phyloP scores from a whole-genome alignment of 1,284 basidiomycete genomes.

The Heliocybe sulcata region DNA sequence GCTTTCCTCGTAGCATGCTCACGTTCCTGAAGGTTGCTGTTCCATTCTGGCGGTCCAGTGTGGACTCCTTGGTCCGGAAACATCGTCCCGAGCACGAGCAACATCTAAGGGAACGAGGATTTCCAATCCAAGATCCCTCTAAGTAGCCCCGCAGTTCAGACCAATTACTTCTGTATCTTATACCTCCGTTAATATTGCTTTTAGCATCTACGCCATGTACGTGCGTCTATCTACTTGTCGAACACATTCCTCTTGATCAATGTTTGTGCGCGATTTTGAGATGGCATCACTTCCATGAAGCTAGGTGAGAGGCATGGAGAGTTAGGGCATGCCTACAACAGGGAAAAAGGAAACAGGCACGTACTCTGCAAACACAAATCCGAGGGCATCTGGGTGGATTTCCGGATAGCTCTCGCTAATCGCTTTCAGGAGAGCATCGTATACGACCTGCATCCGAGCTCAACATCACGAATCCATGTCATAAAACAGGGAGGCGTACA shows the following conservation, averaged over 20 bases:
- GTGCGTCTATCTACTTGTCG: background rate
- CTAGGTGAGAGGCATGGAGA: background rate
- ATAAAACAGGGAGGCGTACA: slow-evolving; percentile 27
- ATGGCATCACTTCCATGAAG: background rate
- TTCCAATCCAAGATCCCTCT: background rate
- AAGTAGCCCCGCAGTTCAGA: too few species aligned
- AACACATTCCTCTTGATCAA: background rate
- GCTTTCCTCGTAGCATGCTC: too few species aligned
- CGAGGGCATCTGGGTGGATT: slow-evolving; percentile 54
- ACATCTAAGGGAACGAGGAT: background rate
- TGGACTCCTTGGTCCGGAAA: background rate
- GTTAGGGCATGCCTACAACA: background rate
- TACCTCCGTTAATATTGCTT: too few species aligned
- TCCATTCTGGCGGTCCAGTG: background rate
- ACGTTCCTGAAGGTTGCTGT: background rate
- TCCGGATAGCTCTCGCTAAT: slow-evolving; percentile 59
- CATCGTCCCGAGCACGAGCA: background rate
- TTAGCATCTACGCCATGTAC: too few species aligned
- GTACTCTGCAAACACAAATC: background rate
- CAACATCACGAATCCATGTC: background rate
- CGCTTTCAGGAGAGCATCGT: slow-evolving; percentile 49
- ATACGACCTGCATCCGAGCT: slow-evolving; percentile 45
- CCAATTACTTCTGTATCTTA: too few species aligned
- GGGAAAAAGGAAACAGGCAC: background rate
- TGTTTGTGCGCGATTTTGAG: background rate